Evolutionary conservation across 805 yeast species (phyloP).

Genomic region (Metschnikowia aberdeeniae): DNA sequence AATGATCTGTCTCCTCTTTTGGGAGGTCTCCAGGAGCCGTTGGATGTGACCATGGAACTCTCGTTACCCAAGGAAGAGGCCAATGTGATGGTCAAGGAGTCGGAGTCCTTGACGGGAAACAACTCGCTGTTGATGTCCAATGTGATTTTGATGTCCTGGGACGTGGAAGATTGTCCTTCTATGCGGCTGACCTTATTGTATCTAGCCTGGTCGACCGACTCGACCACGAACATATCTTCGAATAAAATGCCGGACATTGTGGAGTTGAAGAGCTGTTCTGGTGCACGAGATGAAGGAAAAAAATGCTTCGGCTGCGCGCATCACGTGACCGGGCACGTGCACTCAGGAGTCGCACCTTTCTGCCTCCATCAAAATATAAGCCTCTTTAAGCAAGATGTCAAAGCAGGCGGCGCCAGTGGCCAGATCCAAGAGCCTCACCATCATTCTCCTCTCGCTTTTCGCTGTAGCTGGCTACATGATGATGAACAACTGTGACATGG

Average conservation of each 20-base stretch:
- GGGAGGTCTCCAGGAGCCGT: conserved; percentile 81
- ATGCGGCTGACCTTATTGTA: conserved; percentile 90
- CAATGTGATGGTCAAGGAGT: conserved; percentile 78
- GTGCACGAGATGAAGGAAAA: conserved; percentile 3
- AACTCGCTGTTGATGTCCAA: conserved; percentile 88
- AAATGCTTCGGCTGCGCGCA: conserved; percentile 2
- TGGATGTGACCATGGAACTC: conserved; percentile 39
- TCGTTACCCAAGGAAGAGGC: conserved; percentile 68
- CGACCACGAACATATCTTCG: conserved; percentile 87
- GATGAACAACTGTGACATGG: conserved; percentile 1
- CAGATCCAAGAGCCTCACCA: neutral
- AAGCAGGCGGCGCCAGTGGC: neutral
- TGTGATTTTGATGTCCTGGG: conserved; percentile 74
- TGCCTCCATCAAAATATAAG: conserved; percentile 4
- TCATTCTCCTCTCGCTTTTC: neutral
- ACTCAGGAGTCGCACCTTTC: neutral
- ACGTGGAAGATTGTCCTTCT: conserved; percentile 81
- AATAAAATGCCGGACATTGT: conserved; percentile 63
- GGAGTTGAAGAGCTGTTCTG: conserved; percentile 2
- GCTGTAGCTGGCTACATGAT: neutral
- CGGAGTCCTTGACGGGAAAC: conserved; percentile 75
- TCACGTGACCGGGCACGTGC: conserved; percentile 3
- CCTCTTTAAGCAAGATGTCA: neutral
- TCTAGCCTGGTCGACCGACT: conserved; percentile 80
- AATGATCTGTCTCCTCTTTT: conserved; percentile 76